These are phyloP conservation scores for Aspergillus sp. DNA, from an alignment of 2,329 filamentous ascomycete species.

Conservation along the genomic window DNA sequence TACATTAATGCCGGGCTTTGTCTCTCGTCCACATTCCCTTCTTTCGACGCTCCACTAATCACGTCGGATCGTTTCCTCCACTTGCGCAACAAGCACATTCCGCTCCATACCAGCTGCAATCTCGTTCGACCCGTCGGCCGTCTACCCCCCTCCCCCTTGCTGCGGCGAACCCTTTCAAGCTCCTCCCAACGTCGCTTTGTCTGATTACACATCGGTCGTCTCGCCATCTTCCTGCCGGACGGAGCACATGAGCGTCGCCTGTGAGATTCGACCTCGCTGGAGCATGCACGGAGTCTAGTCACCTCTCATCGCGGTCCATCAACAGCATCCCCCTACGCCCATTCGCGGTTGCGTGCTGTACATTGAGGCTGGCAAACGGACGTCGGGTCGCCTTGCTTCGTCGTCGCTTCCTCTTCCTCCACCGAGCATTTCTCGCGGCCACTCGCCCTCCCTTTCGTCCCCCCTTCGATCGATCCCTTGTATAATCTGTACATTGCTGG, in stretches of 20 bases:
- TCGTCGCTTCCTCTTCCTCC: constrained; percentile 15
- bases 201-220: constrained; percentile 21
- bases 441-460: constrained; percentile 23
- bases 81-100: constrained; percentile 36
- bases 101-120: constrained; percentile 26
- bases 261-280: constrained; percentile 38
- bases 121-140: constrained; percentile 21
- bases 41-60: constrained; percentile 33
- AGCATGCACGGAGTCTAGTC: constrained; percentile 44
- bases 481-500: constrained; percentile 32
- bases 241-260: constrained; percentile 37
- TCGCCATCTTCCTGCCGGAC: too few species aligned
- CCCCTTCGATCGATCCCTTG: constrained; percentile 26
- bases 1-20: constrained; percentile 36
- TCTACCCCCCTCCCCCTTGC: constrained; percentile 32
- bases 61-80: constrained; percentile 22
- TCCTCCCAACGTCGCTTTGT: constrained; percentile 24
- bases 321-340: constrained; percentile 22
- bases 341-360: constrained; percentile 25
- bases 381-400: constrained; percentile 37
- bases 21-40: constrained; percentile 37
- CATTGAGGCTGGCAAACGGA: constrained; percentile 34
- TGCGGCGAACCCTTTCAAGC: constrained; percentile 30
- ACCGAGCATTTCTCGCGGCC: constrained; percentile 25
- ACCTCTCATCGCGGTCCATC: constrained; percentile 26